These are phyloP conservation scores for Penicillium chermesinum DNA, from an alignment of 495 filamentous ascomycete genomes.

Conservation along the genomic window DNA sequence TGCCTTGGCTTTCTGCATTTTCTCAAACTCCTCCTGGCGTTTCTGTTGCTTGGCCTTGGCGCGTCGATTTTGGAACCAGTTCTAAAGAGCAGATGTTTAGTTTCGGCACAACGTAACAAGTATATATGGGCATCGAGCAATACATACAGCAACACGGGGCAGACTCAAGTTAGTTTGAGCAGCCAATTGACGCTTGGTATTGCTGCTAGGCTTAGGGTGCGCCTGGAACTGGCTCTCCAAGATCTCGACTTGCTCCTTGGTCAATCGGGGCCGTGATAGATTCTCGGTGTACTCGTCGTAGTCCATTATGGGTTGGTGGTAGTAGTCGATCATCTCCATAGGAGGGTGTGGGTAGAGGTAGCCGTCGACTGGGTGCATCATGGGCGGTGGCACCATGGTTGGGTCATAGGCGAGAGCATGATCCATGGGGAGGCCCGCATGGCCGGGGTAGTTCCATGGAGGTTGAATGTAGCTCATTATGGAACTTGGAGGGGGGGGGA, in stretches of 20 bases:
- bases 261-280: conserved; percentile 59
- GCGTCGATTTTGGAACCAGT: conserved; percentile 88
- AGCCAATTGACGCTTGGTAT: conserved; percentile 68
- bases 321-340: conserved; percentile 46
- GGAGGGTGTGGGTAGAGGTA: conserved; percentile 40
- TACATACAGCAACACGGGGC: conserved; percentile 69
- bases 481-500: conserved; percentile 5
- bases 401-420: conserved; percentile 39
- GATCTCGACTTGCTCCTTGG: conserved; percentile 76
- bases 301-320: conserved; percentile 46
- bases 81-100: conserved; percentile 42
- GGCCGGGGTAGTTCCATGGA: conserved; percentile 37
- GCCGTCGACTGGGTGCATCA: conserved; percentile 42
- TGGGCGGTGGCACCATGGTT: conserved; percentile 36
- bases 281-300: conserved; percentile 49
- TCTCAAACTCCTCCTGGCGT: conserved; percentile 61
- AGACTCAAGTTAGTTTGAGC: conserved; percentile 67
- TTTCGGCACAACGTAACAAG: no score
- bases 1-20: conserved; percentile 51
- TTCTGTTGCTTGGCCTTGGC: conserved; percentile 77
- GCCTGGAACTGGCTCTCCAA: conserved; percentile 70
- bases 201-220: conserved; percentile 73
- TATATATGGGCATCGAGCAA: neutral
- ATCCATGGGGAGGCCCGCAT: conserved; percentile 36
- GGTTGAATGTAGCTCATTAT: conserved; percentile 45